Percentiles rank a stretch among this genome's conserved stretches.
Evolutionary conservation across 345 rosid species (phyloP).

Genomic region (Corymbia maculata): DNA sequence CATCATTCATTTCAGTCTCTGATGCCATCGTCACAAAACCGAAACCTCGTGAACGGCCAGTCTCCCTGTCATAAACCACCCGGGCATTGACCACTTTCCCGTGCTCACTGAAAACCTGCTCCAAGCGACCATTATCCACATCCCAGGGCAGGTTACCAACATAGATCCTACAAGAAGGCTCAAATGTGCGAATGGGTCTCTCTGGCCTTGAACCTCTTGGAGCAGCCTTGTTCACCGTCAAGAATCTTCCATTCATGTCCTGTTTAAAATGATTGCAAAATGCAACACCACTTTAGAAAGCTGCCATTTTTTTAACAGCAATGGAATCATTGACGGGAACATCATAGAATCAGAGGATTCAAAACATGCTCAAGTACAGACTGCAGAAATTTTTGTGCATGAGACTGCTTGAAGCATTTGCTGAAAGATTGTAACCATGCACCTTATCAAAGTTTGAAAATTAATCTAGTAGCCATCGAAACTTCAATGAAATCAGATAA

Average conservation of each 20-base stretch:
- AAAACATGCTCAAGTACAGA: neutral
- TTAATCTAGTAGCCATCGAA: neutral
- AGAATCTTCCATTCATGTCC: slow-evolving; percentile 66
- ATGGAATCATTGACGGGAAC: neutral
- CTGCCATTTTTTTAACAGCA: neutral
- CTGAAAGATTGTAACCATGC: neutral
- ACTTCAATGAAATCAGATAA: neutral
- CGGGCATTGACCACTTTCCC: slow-evolving; percentile 80
- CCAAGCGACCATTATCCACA: slow-evolving; percentile 63
- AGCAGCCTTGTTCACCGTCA: slow-evolving; percentile 89
- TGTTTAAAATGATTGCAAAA: slow-evolving; percentile 9
- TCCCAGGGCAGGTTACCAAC: slow-evolving; percentile 93
- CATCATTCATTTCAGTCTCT: slow-evolving; percentile 78
- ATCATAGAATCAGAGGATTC: neutral
- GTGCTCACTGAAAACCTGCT: slow-evolving; percentile 85
- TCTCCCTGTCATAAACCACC: slow-evolving; percentile 76
- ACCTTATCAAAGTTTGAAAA: neutral
- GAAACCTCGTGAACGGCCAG: slow-evolving; percentile 94
- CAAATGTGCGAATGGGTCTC: slow-evolving; percentile 45
- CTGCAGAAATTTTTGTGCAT: neutral
- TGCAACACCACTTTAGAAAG: neutral
- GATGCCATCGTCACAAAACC: slow-evolving; percentile 89
- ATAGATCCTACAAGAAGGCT: slow-evolving; percentile 52
- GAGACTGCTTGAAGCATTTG: neutral
- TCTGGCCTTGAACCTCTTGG: slow-evolving; percentile 74